A percentile compares a stretch with the other conserved stretches of the same genome.
phyloP scores from a whole-genome alignment of 306 rosid genomes.

The Gynostemma pentaphyllum region DNA sequence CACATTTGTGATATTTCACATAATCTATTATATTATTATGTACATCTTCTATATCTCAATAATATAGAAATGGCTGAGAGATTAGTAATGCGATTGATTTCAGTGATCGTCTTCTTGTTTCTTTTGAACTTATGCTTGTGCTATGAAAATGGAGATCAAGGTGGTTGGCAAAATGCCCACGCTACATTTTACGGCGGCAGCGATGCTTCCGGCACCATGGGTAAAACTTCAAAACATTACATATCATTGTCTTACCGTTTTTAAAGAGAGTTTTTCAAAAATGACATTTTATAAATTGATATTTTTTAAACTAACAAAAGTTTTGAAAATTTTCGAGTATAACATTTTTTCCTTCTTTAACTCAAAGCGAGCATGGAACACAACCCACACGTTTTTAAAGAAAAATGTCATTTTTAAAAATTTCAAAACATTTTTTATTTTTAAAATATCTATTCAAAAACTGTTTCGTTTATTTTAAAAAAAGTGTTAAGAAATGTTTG shows the following conservation, averaged over 20 bases:
- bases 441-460: no score
- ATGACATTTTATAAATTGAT: no score
- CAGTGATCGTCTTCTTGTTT: background rate
- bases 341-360: no score
- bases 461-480: no score
- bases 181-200: conserved; percentile 37
- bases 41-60: background rate
- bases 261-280: no score
- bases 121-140: background rate
- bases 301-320: no score
- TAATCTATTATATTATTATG: background rate
- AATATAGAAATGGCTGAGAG: background rate
- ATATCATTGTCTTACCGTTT: background rate
- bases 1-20: no score
- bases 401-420: no score
- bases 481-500: no score
- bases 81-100: background rate
- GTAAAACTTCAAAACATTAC: conserved; percentile 9
- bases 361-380: no score
- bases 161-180: conserved; percentile 24
- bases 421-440: no score
- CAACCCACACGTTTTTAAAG: no score
- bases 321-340: background rate
- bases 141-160: background rate
- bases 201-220: conserved; percentile 35